Evolutionary conservation across 192 early-diverging fungal genomes (phyloP), one percentile per base, ranked within the genome.

Genomic region (Dimargaris xerosporica): DNA sequence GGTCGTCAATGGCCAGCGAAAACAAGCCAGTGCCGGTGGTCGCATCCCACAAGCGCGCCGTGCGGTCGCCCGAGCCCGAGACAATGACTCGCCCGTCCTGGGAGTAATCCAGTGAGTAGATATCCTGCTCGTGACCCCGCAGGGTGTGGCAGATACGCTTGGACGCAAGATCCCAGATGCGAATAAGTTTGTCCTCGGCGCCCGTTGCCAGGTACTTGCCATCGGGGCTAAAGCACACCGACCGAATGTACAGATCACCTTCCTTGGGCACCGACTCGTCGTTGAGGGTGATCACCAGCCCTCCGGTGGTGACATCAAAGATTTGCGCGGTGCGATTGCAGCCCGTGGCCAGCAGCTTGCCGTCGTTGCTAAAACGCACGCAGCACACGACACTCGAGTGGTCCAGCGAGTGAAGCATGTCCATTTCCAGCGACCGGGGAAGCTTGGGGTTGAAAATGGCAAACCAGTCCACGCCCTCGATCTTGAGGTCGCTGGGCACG

Each of bases 171-270:
- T 83, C 80, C 90, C 89, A 96, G 17, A 98, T 80, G 0, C 87
- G 88, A 13, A 98, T 73, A 15, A 95, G 65, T 66, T 98, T 92
- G 71, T 98, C 93, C 64, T 98, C 90, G 12, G 92, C 91, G 26
- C 95, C 92, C 3, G 86, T 82, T 67, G 87, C 66, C 23, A 91
- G 71, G 62, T 86, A 93, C 65, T 80, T 84, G 45, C 87, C 88
- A 69, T 96, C 93, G 12, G 86, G 87, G 65, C 91, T 93, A n/a
- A 99, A 99, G 75, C 88, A 89, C 44, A 99, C 93, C 7, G 88
- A 90, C 25, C 96, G 86, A 70, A 99, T 93, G 64, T 99, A 99
- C 54, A 96, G 75, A 73, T 98, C 96, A 51, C 80, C 78, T 63
- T 83, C 80, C 74, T 83, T 83, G 39, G 82, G 80, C 26, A 80